phyloP scores from a whole-genome alignment of 2,329 filamentous ascomycete genomes.

The Teratosphaeriaceae sp. region DNA sequence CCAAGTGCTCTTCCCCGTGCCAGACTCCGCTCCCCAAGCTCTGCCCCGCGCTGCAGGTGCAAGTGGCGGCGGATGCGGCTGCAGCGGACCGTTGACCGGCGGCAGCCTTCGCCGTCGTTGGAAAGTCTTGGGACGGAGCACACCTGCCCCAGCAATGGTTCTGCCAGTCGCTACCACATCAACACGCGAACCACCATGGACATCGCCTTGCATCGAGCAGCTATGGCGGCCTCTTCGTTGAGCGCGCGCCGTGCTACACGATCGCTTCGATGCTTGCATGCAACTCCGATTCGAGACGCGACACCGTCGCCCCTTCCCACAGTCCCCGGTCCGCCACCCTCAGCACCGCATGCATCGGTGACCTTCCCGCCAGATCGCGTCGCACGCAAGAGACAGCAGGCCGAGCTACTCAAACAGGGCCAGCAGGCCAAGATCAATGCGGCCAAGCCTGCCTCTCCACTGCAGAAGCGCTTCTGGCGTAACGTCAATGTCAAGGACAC shows the following conservation, averaged over 20 bases:
- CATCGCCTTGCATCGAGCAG: slow-evolving; percentile 9
- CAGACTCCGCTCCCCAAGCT: too few relatives aligned
- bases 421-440: slow-evolving; percentile 37
- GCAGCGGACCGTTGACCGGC: too few relatives aligned
- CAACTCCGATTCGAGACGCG: slow-evolving; percentile 38
- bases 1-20: too few relatives aligned
- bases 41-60: too few relatives aligned
- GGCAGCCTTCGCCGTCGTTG: too few relatives aligned
- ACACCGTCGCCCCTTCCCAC: slow-evolving; percentile 52
- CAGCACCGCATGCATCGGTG: slow-evolving; percentile 45
- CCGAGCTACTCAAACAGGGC: slow-evolving; percentile 41
- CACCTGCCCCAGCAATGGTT: too few relatives aligned
- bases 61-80: too few relatives aligned
- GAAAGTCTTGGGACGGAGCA: too few relatives aligned
- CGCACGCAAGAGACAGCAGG: slow-evolving; percentile 44
- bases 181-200: slow-evolving; percentile 16
- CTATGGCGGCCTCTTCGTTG: slow-evolving; percentile 26
- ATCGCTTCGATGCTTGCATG: slow-evolving; percentile 36
- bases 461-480: slow-evolving; percentile 81
- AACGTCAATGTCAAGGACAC: slow-evolving; percentile 65
- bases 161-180: too few relatives aligned
- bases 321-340: slow-evolving; percentile 54
- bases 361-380: slow-evolving; percentile 43
- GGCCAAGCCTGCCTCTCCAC: slow-evolving; percentile 41
- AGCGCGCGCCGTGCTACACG: slow-evolving; percentile 19